phyloP scores from a whole-genome alignment of 129 eudicot genomes.

The Dittrichia graveolens region DNA sequence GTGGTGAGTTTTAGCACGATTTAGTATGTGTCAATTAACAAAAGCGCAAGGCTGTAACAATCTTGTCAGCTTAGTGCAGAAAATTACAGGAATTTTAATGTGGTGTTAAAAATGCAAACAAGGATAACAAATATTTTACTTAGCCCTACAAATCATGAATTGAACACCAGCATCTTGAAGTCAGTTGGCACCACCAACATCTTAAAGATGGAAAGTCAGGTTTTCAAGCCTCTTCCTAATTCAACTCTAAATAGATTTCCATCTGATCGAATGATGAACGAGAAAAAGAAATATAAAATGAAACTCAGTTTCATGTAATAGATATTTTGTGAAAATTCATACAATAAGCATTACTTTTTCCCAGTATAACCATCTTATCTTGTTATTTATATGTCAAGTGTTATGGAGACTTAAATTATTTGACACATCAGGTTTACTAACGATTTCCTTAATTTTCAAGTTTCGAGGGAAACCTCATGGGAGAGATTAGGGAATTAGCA shows the following conservation, averaged over 20 bases:
- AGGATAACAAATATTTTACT: not conserved
- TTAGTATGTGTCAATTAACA: not conserved
- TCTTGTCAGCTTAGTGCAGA: slow-evolving; percentile 8
- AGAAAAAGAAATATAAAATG: too few relatives aligned
- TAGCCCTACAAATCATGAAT: not conserved
- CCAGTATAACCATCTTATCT: not conserved
- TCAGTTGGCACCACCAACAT: slow-evolving; percentile 14
- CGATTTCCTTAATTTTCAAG: too few relatives aligned
- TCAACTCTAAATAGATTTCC: too few relatives aligned
- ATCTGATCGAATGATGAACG: too few relatives aligned
- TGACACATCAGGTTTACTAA: too few relatives aligned
- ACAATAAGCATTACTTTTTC: not conserved
- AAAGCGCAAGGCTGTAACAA: slow-evolving; percentile 16
- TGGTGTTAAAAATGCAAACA: not conserved
- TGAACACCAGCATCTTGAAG: slow-evolving; percentile 2
- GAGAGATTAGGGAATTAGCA: too few relatives aligned
- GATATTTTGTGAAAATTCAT: not conserved
- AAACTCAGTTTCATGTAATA: too few relatives aligned
- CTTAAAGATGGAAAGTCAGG: not conserved
- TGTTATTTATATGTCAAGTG: not conserved
- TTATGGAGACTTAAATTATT: not conserved
- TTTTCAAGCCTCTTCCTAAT: too few relatives aligned
- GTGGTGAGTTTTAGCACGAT: not conserved
- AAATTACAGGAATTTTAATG: not conserved
- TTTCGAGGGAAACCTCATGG: too few relatives aligned